Conservation (phyloP, 2,329 filamentous ascomycete genomes). For the Metarhizium rileyi region DNA sequence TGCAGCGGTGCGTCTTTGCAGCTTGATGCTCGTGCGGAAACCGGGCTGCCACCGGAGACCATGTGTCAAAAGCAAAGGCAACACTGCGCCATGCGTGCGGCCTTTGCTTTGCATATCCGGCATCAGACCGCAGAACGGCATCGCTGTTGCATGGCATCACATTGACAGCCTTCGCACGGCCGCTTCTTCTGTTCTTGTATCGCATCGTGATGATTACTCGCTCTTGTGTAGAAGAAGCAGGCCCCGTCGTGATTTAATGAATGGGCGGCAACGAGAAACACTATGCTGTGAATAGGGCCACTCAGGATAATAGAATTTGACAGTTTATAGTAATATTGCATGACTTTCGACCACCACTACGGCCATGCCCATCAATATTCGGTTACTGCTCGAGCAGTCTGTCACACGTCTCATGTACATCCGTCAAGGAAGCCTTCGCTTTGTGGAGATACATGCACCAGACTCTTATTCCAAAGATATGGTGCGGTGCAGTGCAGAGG, state of each 20-base stretch:
- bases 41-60: constrained; percentile 38
- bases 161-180: constrained; percentile 36
- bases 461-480: too few species aligned
- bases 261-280: constrained; percentile 16
- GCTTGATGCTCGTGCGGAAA: constrained; percentile 66
- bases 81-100: not conserved
- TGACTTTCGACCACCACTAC: too few species aligned
- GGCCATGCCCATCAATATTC: too few species aligned
- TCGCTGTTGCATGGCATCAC: not conserved
- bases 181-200: too few species aligned
- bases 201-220: too few species aligned
- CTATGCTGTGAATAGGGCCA: constrained; percentile 31
- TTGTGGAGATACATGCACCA: constrained; percentile 54
- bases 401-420: constrained; percentile 53
- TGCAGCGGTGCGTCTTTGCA: too few species aligned
- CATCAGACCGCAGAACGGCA: not conserved
- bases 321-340: constrained; percentile 39
- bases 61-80: not conserved
- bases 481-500: constrained; percentile 5
- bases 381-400: too few species aligned
- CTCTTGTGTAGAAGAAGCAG: too few species aligned
- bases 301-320: constrained; percentile 37
- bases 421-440: constrained; percentile 57
- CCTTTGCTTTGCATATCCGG: constrained; percentile 2
- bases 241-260: constrained; percentile 38